Percentiles rank a stretch among this genome's conserved stretches.
Conservation (phyloP, 495 filamentous ascomycete genomes). For the Aspergillus olivimuriae region DNA sequence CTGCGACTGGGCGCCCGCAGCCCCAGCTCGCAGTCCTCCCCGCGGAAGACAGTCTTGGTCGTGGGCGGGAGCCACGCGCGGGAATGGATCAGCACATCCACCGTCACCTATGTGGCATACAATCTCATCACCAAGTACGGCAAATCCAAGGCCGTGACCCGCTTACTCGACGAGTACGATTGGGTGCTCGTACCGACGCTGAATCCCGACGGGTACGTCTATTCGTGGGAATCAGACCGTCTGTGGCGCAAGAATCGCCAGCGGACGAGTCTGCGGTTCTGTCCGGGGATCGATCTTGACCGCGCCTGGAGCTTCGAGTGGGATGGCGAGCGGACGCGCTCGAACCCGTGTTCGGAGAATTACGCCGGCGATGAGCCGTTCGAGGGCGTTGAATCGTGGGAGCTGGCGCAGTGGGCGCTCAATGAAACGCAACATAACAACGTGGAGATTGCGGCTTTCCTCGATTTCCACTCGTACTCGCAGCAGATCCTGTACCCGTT, state of each 20-base stretch:
- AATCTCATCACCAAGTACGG: slow-evolving; percentile 79
- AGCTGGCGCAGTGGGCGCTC: slow-evolving; percentile 74
- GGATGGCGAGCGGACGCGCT: slow-evolving; percentile 59
- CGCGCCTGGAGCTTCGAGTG: slow-evolving; percentile 80
- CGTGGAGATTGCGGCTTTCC: slow-evolving; percentile 67
- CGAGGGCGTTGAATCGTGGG: slow-evolving; percentile 70
- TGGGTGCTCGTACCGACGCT: slow-evolving; percentile 84
- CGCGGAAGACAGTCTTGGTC: slow-evolving; percentile 74
- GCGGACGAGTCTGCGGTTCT: slow-evolving; percentile 72
- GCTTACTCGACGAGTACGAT: slow-evolving; percentile 73
- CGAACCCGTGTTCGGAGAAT: slow-evolving; percentile 87
- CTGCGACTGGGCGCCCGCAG: slow-evolving; percentile 68
- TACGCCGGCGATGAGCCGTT: slow-evolving; percentile 82
- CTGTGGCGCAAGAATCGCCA: slow-evolving; percentile 96
- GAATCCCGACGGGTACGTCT: slow-evolving; percentile 92
- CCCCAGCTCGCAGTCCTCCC: slow-evolving; percentile 30
- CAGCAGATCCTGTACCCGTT: slow-evolving; percentile 94
- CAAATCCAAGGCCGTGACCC: slow-evolving; percentile 58
- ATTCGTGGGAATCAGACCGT: slow-evolving; percentile 86
- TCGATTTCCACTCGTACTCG: slow-evolving; percentile 93
- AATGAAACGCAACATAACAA: slow-evolving; percentile 72
- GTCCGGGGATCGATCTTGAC: slow-evolving; percentile 84
- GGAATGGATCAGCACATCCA: slow-evolving; percentile 93
- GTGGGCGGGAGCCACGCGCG: slow-evolving; percentile 82
- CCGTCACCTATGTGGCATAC: slow-evolving; percentile 87